Percentiles rank a stretch among this genome's conserved stretches.
Conservation (phyloP, 805 yeast species). For the Candida chilensis region DNA sequence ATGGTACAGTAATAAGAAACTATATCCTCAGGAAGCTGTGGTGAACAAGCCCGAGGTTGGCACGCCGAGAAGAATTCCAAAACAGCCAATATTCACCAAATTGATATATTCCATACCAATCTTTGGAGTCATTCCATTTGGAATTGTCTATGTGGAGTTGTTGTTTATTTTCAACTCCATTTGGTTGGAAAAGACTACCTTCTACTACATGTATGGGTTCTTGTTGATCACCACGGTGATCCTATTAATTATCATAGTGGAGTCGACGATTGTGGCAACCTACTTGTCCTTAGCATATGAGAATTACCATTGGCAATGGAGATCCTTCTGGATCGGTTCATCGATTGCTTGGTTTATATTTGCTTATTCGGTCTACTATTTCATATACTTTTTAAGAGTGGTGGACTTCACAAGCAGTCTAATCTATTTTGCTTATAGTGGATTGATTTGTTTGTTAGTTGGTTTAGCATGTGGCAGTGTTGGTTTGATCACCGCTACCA, state of each 20-base stretch:
- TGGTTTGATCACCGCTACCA: conserved; percentile 57
- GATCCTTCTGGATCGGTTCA: conserved; percentile 57
- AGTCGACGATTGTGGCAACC: conserved; percentile 62
- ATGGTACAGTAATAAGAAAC: conserved; percentile 27
- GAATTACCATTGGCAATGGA: conserved; percentile 77
- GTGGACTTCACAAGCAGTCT: conserved; percentile 59
- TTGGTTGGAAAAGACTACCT: conserved; percentile 75
- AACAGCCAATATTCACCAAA: conserved; percentile 24
- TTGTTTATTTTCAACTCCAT: conserved; percentile 63
- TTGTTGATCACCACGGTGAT: conserved; percentile 52
- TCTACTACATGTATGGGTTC: conserved; percentile 76
- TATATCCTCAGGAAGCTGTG: conserved; percentile 6
- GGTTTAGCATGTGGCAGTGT: conserved; percentile 72
- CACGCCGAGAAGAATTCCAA: conserved; percentile 12
- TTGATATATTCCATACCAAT: conserved; percentile 24
- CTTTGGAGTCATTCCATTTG: conserved; percentile 73
- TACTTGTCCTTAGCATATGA: conserved; percentile 52
- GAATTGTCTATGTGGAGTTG: conserved; percentile 73
- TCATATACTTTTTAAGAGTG: conserved; percentile 45
- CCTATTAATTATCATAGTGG: conserved; percentile 54
- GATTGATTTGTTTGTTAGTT: conserved; percentile 49
- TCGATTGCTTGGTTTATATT: conserved; percentile 68
- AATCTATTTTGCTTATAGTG: conserved; percentile 65
- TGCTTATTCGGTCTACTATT: conserved; percentile 60
- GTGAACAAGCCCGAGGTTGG: conserved; percentile 4